Evolutionary conservation across 2,329 filamentous ascomycete genomes (phyloP).

Genomic region (Penicillium sp.): DNA sequence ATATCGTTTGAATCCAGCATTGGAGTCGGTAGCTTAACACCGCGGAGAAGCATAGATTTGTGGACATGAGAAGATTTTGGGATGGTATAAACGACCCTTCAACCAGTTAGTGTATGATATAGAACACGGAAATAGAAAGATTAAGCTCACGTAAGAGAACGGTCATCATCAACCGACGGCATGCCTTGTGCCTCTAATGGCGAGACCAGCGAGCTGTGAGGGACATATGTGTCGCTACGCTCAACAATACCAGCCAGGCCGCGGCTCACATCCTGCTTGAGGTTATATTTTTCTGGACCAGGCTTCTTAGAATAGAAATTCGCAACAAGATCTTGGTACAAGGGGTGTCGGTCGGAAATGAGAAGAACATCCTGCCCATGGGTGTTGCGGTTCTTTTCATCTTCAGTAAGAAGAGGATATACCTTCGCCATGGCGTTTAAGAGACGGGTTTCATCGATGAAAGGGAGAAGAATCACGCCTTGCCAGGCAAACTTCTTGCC

Average conservation of each 20-base stretch:
- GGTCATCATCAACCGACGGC: conserved; percentile 78
- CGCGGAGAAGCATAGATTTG: conserved; percentile 91
- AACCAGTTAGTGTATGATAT: conserved; percentile 29
- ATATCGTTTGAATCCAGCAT: conserved; percentile 75
- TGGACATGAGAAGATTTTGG: conserved; percentile 70
- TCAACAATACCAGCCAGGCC: conserved; percentile 77
- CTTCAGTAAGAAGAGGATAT: conserved; percentile 74
- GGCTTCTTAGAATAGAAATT: conserved; percentile 93
- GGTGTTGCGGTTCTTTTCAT: conserved; percentile 75
- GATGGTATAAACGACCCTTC: conserved; percentile 81
- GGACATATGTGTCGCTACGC: conserved; percentile 80
- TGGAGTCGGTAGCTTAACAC: conserved; percentile 69
- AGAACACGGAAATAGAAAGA: background rate
- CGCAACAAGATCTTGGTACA: conserved; percentile 80
- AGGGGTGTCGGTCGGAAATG: conserved; percentile 76
- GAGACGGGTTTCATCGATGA: conserved; percentile 89
- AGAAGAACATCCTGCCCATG: conserved; percentile 78
- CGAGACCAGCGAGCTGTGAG: conserved; percentile 76
- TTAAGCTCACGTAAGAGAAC: conserved; percentile 71
- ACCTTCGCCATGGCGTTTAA: conserved; percentile 78
- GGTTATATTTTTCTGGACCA: conserved; percentile 62
- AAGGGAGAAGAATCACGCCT: conserved; percentile 86
- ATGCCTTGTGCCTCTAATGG: conserved; percentile 70
- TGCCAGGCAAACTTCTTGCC: conserved; percentile 99
- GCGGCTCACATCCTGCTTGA: conserved; percentile 72